phyloP scores from a whole-genome alignment of 805 yeast genomes.

The Lachancea sp. region DNA sequence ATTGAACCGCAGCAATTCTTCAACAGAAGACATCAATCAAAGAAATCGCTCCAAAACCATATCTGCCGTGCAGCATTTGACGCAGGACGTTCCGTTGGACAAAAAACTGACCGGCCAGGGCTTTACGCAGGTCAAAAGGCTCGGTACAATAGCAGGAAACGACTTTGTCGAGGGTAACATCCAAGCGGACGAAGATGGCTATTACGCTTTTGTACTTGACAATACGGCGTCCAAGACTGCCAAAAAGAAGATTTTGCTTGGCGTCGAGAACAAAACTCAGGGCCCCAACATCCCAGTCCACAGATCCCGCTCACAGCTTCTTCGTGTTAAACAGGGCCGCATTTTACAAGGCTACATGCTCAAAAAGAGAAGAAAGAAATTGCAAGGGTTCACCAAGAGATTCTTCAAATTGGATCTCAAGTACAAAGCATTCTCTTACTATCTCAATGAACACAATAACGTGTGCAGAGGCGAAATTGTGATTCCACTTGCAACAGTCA shows the following conservation, averaged over 20 bases:
- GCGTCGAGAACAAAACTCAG: constrained; percentile 21
- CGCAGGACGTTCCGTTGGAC: constrained; percentile 41
- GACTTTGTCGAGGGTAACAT: constrained; percentile 58
- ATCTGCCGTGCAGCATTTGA: constrained; percentile 32
- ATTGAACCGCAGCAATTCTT: constrained; percentile 7
- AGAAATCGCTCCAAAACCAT: constrained; percentile 33
- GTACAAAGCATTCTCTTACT: constrained; percentile 79
- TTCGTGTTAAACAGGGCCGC: constrained; percentile 45
- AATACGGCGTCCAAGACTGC: constrained; percentile 84
- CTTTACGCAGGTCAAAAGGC: constrained; percentile 44
- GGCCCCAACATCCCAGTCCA: constrained; percentile 4
- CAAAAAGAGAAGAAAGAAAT: constrained; percentile 75
- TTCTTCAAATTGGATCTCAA: constrained; percentile 78
- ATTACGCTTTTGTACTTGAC: constrained; percentile 79
- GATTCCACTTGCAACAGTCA: constrained; percentile 69
- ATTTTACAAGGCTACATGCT: constrained; percentile 70
- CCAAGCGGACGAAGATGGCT: constrained; percentile 57
- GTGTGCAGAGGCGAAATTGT: constrained; percentile 86
- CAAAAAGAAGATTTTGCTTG: constrained; percentile 65
- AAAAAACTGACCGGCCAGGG: constrained; percentile 54
- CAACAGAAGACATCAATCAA: constrained; percentile 17
- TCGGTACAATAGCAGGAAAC: constrained; percentile 53
- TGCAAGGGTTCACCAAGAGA: constrained; percentile 81
- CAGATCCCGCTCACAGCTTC: constrained; percentile 6
- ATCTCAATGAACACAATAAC: constrained; percentile 60